Base-by-base conservation (phyloP, 2,329 filamentous ascomycete genomes). In the Cladophialophora bantiana region DNA sequence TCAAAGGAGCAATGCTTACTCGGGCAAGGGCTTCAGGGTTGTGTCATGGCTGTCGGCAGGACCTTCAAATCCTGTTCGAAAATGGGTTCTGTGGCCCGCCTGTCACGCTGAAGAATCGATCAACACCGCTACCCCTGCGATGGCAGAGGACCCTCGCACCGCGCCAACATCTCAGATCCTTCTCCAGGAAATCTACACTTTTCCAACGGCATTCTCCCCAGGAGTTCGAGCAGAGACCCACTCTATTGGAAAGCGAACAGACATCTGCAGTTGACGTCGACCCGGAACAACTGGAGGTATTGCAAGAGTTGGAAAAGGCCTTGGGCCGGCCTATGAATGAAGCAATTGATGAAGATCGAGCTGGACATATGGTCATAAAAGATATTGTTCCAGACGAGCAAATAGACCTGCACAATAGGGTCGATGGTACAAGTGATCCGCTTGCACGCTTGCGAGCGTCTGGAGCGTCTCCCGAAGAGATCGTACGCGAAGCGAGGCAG, bases 401-500 rank as follows among this genome's bases (percentile, higher is more conserved):
- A 38, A 4, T 45, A 12, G 35, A 38, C 26, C 10, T n/a, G 5
- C 26, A 59, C 20, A 50, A 45, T 32, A 9, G 15, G 1, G 58
- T 63, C 7, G 60, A 48, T n/a, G 57, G 55, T n/a, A 62, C 55
- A 36, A 57, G 18, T 10, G 61, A 62, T 57, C 45, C 52, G 20
- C 52, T 71, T 31, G 62, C 66, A 5, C 55, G 42, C 12, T 45
- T 72, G 18, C 64, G 70, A 60, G 57, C 38, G 15, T 48, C 59
- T 35, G 70, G 69, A 5, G 70, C 67, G 57, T 81, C 85, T 4
- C 81, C 87, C 63, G 90, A 92, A 75, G 81, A 82, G 10, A 80
- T 89, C 7, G 92, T 92, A 36, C 87, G 90, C 64, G 83, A 88
- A 71, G 90, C 92, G 40, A 88, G 90, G 73, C 89, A 92, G 70